Evolutionary conservation across 441 rosid species (phyloP).

Genomic region (Jatropha multifida): DNA sequence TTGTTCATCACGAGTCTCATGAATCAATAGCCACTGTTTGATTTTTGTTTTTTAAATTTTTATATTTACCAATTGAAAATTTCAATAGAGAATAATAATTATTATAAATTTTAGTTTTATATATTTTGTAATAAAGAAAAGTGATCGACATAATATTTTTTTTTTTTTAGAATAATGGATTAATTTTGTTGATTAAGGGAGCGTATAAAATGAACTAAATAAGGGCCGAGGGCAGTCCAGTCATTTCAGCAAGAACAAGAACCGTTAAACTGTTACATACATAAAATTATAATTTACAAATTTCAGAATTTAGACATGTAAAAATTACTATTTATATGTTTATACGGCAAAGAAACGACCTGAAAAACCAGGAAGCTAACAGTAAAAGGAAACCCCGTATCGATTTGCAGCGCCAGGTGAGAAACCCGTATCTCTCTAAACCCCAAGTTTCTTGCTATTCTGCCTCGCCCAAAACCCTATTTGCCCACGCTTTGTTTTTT

Average conservation of each 20-base stretch:
- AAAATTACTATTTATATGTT: not conserved
- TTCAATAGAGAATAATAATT: too few relatives aligned
- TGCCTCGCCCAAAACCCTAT: not conserved
- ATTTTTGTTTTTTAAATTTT: not conserved
- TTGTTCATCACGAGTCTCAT: not conserved
- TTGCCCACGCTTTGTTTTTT: not conserved
- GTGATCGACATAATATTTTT: too few relatives aligned
- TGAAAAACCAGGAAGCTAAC: constrained; percentile 21
- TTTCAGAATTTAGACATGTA: not conserved
- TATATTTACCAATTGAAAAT: too few relatives aligned
- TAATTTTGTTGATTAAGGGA: too few relatives aligned
- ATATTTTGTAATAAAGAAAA: too few relatives aligned
- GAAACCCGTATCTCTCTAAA: constrained; percentile 6
- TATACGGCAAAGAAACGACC: constrained; percentile 8
- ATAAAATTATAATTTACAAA: not conserved
- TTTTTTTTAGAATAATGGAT: too few relatives aligned
- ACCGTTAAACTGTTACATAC: not conserved
- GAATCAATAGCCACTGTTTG: not conserved
- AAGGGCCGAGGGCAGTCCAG: not conserved
- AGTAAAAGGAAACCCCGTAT: not conserved
- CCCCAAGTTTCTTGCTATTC: not conserved
- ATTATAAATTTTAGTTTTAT: too few relatives aligned
- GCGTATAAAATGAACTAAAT: too few relatives aligned
- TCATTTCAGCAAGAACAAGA: not conserved
- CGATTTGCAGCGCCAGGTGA: constrained; percentile 22